Conservation (phyloP, 2,329 filamentous ascomycete genomes). For the Beauveria pseudobassiana region DNA sequence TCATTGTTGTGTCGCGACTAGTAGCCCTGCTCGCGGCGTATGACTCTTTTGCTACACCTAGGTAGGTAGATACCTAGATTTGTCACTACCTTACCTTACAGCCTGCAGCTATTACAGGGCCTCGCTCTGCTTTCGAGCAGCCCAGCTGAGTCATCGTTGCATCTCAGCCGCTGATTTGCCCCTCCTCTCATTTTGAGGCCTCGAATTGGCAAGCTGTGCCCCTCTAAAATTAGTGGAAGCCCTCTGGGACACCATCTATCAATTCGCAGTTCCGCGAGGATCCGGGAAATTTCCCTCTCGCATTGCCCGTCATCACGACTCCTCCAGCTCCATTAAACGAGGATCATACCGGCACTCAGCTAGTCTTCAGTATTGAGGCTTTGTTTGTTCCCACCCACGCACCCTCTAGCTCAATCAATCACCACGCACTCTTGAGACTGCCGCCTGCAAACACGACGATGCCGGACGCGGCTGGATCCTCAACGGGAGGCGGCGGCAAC, state of each 20-base stretch:
- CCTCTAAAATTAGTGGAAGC: slow-evolving; percentile 11
- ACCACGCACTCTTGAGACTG: neutral
- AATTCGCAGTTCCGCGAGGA: neutral
- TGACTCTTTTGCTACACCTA: neutral
- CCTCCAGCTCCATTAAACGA: neutral
- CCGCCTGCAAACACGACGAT: neutral
- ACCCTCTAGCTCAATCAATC: neutral
- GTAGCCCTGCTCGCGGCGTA: neutral
- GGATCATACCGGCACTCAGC: neutral
- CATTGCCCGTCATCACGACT: neutral
- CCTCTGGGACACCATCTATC: neutral
- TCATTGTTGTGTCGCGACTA: neutral
- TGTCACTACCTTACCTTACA: neutral
- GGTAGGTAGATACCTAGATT: neutral
- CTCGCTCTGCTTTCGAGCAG: too few species aligned
- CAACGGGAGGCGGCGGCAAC: neutral
- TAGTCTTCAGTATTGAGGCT: neutral
- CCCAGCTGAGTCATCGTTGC: slow-evolving; percentile 4
- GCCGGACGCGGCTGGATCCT: slow-evolving; percentile 5
- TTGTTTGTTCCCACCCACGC: neutral
- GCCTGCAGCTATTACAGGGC: neutral
- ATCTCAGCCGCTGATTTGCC: slow-evolving; percentile 6
- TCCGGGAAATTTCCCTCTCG: neutral
- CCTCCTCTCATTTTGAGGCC: neutral
- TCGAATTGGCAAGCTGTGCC: slow-evolving; percentile 4